Base-by-base conservation (phyloP, 352 stramenopile species). In the Saprolegnia diclina region DNA sequence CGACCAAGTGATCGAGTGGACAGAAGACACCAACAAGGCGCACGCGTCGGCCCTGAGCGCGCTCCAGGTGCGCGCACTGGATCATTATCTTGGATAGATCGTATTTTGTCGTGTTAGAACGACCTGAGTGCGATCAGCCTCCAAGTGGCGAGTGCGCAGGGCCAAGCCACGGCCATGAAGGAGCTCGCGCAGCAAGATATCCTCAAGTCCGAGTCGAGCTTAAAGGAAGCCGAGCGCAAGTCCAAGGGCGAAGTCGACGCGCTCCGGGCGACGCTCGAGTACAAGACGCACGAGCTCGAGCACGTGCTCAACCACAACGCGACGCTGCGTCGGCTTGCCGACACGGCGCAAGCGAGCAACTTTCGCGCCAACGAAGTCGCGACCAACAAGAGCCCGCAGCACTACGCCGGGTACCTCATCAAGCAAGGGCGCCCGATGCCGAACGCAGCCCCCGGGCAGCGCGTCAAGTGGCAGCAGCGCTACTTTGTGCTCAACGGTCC, bases 291-390 rank as follows among this genome's bases (percentile, higher is more conserved):
- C 68, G 85, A 94, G 71, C 73, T 94, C 19, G 87, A 94, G 67
- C 83, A 94, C 76, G 87, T 94, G 67, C 65, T 93, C 53, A 91
- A 90, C 72, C 85, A 94, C 73, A 94, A 94, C 38, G 84, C 85
- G 29, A 94, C 87, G n/a, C 77, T 94, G 74, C 91, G 91, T 73
- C 81, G 83, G 0, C 77, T 94, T 4, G 87, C 85, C 1, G 87
- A 94, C 66, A 92, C 85, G 52, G 87, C 87, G 50, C 87, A 93
- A 74, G 82, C 93, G 54, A 83, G 87, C 16, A 86, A 94, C 48
- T 92, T 91, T 71, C 85, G 87, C 21, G 85, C 85, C 19, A 91
- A 86, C n/a, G 87, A 94, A 68, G 89, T 92, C 61, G 82, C 84
- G 21, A 83, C 78, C 9, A 90, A 82, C 29, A 83, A 83, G 29